Base-by-base conservation (phyloP, 305 asterid species). In the Fraxinus angustifolia region DNA sequence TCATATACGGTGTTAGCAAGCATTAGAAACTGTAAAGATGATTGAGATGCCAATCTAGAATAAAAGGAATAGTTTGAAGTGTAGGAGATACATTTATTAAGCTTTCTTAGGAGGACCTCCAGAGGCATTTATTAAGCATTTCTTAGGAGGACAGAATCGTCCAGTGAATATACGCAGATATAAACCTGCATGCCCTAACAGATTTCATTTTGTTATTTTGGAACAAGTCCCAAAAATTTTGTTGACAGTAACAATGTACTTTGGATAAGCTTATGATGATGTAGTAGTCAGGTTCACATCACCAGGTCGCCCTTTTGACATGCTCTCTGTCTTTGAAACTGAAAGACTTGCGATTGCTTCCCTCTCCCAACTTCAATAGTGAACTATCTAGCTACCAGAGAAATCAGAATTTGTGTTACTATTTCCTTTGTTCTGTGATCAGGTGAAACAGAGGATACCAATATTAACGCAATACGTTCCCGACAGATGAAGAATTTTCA, bases 401-500 rank as follows among this genome's bases (percentile, higher is more conserved):
- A 67, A 12, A 1, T 67, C 3, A 11, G 38, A 68, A 28, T 7
- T 4, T 56, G 31, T 53, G 10, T 77, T 11, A 58, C 60, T 78
- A 1, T 75, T 75, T 23, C 53, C 26, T 50, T 3, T 82, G 21
- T 71, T 76, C 26, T 42, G 8, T 77, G 30, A 86, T 81, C 91
- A 95, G 99, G 99, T 81, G 97, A 94, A 91, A 96, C 97, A 75
- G 78, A 83, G 67, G 98, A 94, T 83, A 40, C 83, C 8, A 82
- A 88, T 81, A 82, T 94, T 53, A 88, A 83, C 67, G 92, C 90
- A 19, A 86, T 94, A 33, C 98, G 99, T 58, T 84, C 87, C 73
- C 89, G 93, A 82, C 99, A 96, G 90, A 93, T 94, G 96, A 96
- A 96, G 85, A 96, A 96, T 87, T 91, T 92, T 85, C 97, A 96